These are phyloP conservation scores for Polytrichum commune DNA, from an alignment of 225 moss, liverwort and hornwort genomes.

Conservation along the genomic window DNA sequence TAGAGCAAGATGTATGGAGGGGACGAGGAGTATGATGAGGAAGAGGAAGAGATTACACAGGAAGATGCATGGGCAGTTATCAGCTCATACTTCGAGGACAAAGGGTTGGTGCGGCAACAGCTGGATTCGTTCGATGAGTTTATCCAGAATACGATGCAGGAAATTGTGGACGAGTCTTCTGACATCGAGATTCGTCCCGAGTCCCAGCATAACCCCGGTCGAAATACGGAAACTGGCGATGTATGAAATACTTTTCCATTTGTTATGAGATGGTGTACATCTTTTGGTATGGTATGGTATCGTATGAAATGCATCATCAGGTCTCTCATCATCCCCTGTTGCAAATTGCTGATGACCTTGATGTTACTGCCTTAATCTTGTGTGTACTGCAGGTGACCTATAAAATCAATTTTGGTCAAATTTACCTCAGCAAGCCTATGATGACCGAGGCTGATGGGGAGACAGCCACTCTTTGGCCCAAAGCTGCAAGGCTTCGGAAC, in stretches of 20 bases:
- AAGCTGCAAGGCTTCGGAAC: conserved; percentile 96
- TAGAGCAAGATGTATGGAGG: conserved; percentile 72
- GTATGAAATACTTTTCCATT: conserved; percentile 18
- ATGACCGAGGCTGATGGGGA: conserved; percentile 99
- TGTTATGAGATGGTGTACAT: too few relatives aligned
- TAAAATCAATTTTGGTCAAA: conserved; percentile 99
- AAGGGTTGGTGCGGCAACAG: conserved; percentile 99
- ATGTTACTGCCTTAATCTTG: not conserved
- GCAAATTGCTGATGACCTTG: not conserved
- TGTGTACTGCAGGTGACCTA: conserved; percentile 63
- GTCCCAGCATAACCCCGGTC: conserved; percentile 99
- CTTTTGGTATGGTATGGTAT: too few relatives aligned
- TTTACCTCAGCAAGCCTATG: conserved; percentile 98
- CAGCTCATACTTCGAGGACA: conserved; percentile 96
- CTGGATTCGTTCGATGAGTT: conserved; percentile 99
- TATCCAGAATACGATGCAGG: conserved; percentile 99
- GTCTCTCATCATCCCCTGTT: not conserved
- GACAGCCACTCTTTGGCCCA: conserved; percentile 96
- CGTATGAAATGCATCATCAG: too few relatives aligned
- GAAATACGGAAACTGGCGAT: conserved; percentile 75
- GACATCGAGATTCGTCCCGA: conserved; percentile 99
- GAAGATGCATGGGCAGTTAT: conserved; percentile 99
- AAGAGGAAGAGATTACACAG: conserved; percentile 96
- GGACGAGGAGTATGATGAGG: conserved; percentile 87
- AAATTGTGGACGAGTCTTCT: conserved; percentile 97